Evolutionary conservation across 805 yeast species (phyloP), one percentile per base, ranked within the genome.

Genomic region (Kazachstania kunashirensis): DNA sequence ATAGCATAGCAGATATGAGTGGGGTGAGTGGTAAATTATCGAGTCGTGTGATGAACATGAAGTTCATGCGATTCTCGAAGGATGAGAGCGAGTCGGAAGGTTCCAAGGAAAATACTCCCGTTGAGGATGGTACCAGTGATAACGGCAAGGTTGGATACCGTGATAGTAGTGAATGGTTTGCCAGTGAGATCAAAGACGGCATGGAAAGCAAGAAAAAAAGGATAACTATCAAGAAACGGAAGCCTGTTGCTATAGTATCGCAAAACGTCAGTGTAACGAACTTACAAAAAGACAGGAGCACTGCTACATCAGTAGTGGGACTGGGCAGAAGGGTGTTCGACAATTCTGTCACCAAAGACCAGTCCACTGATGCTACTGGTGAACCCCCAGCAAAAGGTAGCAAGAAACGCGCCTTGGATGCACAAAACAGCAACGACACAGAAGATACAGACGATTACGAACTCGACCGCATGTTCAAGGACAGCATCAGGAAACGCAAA

Each of bases 11-110:
- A n/a, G n/a, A n/a, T 29, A 52, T 49, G 55, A 46, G 45, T 29
- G 44, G 44, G 16, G 50, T 52, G 12, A 53, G 52, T 29, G 65
- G 61, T 12, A 55, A 57, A 32, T 61, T 76, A 39, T 80, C 92
- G 19, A 73, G 74, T 49, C 70, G 85, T 49, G 83, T 84, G 49
- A 65, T 79, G 76, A 80, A 79, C 71, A 84, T 84, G 95, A 84
- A 84, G 67, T 77, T 76, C 63, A 73, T 75, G 77, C 63, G 57
- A 31, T 55, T 67, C 23, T 73, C 70, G 11, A 67, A 60, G 24
- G 52, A 55, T 9, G 57, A 55, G 10, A 52, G 49, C 15, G 33
- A 29, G 13, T 29, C 33, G 4, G 29, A 24, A 13, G 13, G 5
- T 38, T 50, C 52, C 38, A 49, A 14, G 53, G 21, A 50, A 61